Base-by-base conservation (phyloP, 2,329 filamentous ascomycete genomes). In the Xylaria sp. region DNA sequence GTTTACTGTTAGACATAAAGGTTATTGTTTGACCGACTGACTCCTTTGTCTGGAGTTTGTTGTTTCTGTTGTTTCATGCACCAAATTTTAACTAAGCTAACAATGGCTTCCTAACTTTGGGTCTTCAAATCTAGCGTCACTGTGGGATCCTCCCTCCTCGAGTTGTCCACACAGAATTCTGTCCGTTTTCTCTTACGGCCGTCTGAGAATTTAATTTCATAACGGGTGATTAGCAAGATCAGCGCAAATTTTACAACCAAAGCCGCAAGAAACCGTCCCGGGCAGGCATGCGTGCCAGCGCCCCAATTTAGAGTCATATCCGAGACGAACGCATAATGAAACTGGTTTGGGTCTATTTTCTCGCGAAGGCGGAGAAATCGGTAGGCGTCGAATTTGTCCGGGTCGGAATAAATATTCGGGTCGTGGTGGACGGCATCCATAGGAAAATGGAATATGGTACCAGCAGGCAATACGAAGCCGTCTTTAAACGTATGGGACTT, bases 311-410 rank as follows among this genome's bases (percentile, higher is more conserved):
- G 21, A 38, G 58, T 62, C 35, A 62, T 61, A 17, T 71, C 68
- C 23, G 63, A 60, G 10, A 68, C 61, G 15, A 60, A 71, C 7
- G 63, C 63, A 29, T 67, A 69, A 29, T 70, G 69, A 43, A 66
- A 71, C 27, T 66, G 63, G 64, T 52, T 68, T 0, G 62, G 52
- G 19, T 70, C 68, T 37, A 60, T 51, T 0, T 47, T n/a, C 29
- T 67, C 56, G 1, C 66, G 59, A 46, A 55, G 57, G 15, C 61
- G 54, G 10, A 59, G 44, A 48, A 62, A 69, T 4, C 69, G 63
- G 9, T 54, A 61, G 5, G 62, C 62, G 25, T 70, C 65, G 27
- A 71, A 71, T 3, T 29, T 48, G 1, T 21, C 41, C 1, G 65
- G 53, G 10, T 68, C 43, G 1, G 62, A 38, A 17, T 68, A 48